Evolutionary conservation across 345 rosid genomes (phyloP), one percentile per base, ranked within the genome.

Genomic region (Eucalyptus tenuipes): DNA sequence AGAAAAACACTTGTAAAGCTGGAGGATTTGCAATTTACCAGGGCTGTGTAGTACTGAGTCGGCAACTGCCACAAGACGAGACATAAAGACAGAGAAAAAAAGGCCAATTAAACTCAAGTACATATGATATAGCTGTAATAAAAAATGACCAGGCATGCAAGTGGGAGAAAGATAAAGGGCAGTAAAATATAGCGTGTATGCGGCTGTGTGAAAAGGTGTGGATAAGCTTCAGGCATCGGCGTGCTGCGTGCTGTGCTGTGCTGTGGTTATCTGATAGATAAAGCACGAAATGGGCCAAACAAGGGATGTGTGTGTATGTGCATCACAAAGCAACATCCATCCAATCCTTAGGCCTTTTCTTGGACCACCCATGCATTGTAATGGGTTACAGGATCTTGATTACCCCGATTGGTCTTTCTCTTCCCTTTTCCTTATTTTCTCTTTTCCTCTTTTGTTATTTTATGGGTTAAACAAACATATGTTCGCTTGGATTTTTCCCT

Each of bases 31-130:
- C 49, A 47, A 13, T 68, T 91, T 94, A 98, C 99, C 94, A 97
- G 92, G 86, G 99, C 99, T 42, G 99, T 96, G 96, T 95, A 98
- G 91, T 88, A 91, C 91, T 98, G 99, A 87, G 99, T 98, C 55
- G 99, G 99, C 91, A 97, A 88, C 99, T 97, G 98, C 97, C 92
- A 66, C 86, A 12, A 37, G 85, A 52, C 48, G 37, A 87, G 86
- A 92, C 85, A 45, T 88, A 88, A 6, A 66, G 79, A 68, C 22
- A 4, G 3, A 4, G 80, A 9, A 22, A 4, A 17, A 37, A 5
- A 2, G 45, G 82, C 27, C 82, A 37, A 37, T 71, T 37, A 71
- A 71, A 11, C 14, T 37, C 82, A 10, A 37, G 22, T 18, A 37
- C 45, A 5, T 71, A 71, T 71, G 7, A 37, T 68, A 0, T 71